Base-by-base conservation (phyloP, 1,139 yeast genomes). In the Suhomyces bribrorum region DNA sequence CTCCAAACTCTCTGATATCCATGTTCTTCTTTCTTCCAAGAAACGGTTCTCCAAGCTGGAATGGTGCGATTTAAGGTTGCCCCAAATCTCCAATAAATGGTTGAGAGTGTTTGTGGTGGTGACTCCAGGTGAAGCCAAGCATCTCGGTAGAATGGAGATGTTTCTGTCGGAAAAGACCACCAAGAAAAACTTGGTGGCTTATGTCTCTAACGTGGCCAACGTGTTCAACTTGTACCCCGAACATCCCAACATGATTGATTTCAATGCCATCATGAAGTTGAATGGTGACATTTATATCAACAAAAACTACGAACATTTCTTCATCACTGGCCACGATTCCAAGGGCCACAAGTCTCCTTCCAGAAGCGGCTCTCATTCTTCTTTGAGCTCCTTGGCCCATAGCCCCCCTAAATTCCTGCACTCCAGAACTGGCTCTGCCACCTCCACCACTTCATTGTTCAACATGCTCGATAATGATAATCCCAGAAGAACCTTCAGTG, bases 31-130 rank as follows among this genome's bases (percentile, higher is more conserved):
- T 40, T 68, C 76, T 3, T 71, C 71, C 35, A 69, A 64, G 43
- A 73, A 75, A 49, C 62, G 74, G 41, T 63, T 65, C 37, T 56
- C 71, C 15, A 69, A 73, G 40, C 66, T 56, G 37, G 83, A 78
- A 49, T 78, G 83, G 83, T 75, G 78, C 53, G 73, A 77, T 49
- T 55, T 78, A 41, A 57, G 83, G 40, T 69, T 77, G 47, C 83
- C 83, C 6, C 79, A 74, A 47, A 61, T 77, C 31, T 74, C 77
- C 41, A 67, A 73, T 43, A 75, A 75, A 54, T 78, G 83, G 82
- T 56, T 77, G 23, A 68, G 75, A 50, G 75, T 77, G 37, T 75
- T 55, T 43, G 62, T 76, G 46, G 77, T 66, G 7, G 61, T 74
- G 14, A 56, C 60, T 13, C 81, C 81, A 0, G 62, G 66, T 14